Evolutionary conservation across 441 rosid genomes (phyloP), one percentile per base, ranked within the genome.

Genomic region (Bruguiera hainesii): DNA sequence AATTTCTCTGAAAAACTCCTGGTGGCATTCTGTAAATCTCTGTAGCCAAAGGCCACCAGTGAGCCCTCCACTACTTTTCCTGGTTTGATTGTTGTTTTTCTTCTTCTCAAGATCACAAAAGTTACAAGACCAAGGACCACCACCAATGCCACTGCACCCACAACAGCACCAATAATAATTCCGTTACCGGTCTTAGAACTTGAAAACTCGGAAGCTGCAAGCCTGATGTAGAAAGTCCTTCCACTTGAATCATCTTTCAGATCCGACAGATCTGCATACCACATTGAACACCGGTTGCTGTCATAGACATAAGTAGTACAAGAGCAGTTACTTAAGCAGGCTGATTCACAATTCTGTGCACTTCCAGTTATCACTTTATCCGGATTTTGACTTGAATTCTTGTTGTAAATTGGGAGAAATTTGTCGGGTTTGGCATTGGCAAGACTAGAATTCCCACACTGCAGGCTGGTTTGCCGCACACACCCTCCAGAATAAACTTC

Each of bases 1-100:
- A 87, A 46, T 71, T 80, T 86, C 25, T 87, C 83, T 0, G 91
- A 85, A 81, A 89, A 91, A 68, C 79, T 84, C 70, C 77, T 83
- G 0, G 96, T 85, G 0, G 87, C 88, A 29, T 8, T 76, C 37
- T 85, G 88, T 65, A 91, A 62, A 56, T 91, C 90, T 75, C 82
- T 78, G 68, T 87, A 85, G 19, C 70, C 80, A 73, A 81, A 91
- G 4, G 90, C 87, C 70, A 79, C 49, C 64, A 91, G 72, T 25
- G 88, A 76, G 71, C 94, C 95, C 56, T 87, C 93, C 59, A 76
- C 76, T 0, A 67, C 58, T 71, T 70, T 78, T 65, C 76, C 77
- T 50, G 56, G 35, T 42, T 56, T 65, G 31, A 46, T 67, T 33
- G 39, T 31, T 37, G 70, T 70, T 64, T 66, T 79, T 64, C 71